Base-by-base conservation (phyloP, 768 basidiomycete species). In the Cystofilobasidium capitatum region DNA sequence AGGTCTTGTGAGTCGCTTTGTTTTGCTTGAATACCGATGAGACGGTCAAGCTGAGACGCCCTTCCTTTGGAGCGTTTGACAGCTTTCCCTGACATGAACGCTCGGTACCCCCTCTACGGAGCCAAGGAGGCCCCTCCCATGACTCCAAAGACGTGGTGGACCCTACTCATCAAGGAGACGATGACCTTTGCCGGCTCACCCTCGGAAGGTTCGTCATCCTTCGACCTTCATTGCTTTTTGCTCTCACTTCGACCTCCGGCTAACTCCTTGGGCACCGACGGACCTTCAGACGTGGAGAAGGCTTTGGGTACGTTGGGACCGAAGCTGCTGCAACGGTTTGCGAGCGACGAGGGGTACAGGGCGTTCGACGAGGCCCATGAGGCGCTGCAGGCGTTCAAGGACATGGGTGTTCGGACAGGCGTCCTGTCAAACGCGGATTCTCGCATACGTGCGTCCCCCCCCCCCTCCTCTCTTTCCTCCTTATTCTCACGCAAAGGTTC, bases 381-480 rank as follows among this genome's bases (percentile, higher is more conserved):
- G 16, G 2, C 58, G 58, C 57, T 68, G 9, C 35, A 57, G 9
- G 26, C 61, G 1, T 49, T 68, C 35, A 58, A 16, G 26, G 22
- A 37, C 5, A 17, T 68, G 9, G 61, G 61, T 5, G 54, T 68
- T 17, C 31, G 29, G 40, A 68, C 66, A 6, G 66, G 40, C 8
- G 66, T 68, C 42, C 45, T 68, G 8, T 62, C 60, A 13, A 68
- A 68, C 42, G 66, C 66, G 4, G 66, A 68, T 24, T 17, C 29
- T 13, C 36, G 66, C 1, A 68, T 68, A 13, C 66, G 66, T 68
- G 22, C 54, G 66, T 68, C 22, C 22, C 22, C 20, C 12, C 58
- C 2, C 40, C 58, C 44, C 44, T 33, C 39, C 31, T 37, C n/a
- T 13, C n/a, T n/a, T n/a, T 44, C 33, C 16, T 49, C 37, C 59